These are phyloP conservation scores for Shiraia sp. DNA, from an alignment of 2,329 filamentous ascomycete species.

Conservation along the genomic window DNA sequence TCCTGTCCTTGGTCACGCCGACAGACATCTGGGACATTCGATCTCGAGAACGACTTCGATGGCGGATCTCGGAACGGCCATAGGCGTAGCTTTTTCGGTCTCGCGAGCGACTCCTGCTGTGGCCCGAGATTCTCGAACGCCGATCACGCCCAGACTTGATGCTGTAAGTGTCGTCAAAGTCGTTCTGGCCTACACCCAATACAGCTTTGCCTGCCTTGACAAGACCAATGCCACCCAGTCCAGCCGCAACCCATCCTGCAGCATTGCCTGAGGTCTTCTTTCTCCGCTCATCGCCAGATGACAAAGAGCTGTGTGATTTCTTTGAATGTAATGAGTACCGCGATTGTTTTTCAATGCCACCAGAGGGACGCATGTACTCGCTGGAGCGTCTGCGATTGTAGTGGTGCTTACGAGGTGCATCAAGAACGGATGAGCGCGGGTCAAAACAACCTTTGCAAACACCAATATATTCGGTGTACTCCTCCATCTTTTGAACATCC, in stretches of 20 bases:
- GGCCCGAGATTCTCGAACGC: constrained; percentile 34
- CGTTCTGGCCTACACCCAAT: constrained; percentile 53
- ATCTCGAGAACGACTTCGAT: constrained; percentile 44
- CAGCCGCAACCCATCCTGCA: constrained; percentile 57
- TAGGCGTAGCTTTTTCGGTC: constrained; percentile 51
- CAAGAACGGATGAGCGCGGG: constrained; percentile 57
- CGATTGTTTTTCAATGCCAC: constrained; percentile 63
- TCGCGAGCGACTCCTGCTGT: constrained; percentile 44
- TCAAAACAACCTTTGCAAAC: constrained; percentile 69
- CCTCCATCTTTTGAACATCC: constrained; percentile 67
- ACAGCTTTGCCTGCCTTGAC: constrained; percentile 58
- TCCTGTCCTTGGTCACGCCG: constrained; percentile 39
- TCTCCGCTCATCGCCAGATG: constrained; percentile 40
- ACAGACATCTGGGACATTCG: constrained; percentile 39
- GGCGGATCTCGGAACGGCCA: constrained; percentile 46
- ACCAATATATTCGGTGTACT: constrained; percentile 69
- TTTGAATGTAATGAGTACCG: constrained; percentile 52
- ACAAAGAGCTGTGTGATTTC: constrained; percentile 34
- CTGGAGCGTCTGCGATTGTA: constrained; percentile 53
- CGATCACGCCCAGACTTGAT: constrained; percentile 56
- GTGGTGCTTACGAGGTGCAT: constrained; percentile 65
- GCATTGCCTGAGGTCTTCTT: constrained; percentile 50
- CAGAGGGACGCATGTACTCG: constrained; percentile 47
- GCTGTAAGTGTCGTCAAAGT: constrained; percentile 65
- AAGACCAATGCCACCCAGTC: constrained; percentile 59